Conservation (phyloP, 306 rosid species). For the Gastrolobium bilobum region DNA sequence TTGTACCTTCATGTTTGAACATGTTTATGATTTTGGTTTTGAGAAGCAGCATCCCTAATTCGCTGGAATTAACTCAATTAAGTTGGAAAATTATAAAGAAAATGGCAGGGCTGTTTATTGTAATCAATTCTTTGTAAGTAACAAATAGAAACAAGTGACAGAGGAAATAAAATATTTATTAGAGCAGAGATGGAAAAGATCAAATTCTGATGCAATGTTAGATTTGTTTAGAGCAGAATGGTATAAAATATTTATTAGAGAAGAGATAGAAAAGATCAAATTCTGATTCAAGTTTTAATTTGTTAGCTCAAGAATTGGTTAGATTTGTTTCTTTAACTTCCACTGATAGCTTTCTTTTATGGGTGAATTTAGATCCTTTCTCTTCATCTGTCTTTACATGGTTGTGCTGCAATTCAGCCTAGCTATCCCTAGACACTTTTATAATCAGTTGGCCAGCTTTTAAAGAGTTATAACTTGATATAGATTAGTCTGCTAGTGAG, state of each 20-base stretch:
- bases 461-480: constrained; percentile 3
- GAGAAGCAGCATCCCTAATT: constrained; percentile 27
- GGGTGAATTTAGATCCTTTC: too few relatives aligned
- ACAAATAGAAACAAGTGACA: not conserved
- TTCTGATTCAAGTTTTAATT: too few relatives aligned
- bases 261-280: too few relatives aligned
- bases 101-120: constrained; percentile 22
- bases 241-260: too few relatives aligned
- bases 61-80: not conserved
- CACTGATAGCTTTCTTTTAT: too few relatives aligned
- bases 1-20: constrained; percentile 30
- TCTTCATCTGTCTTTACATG: too few relatives aligned
- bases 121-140: constrained; percentile 12
- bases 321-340: too few relatives aligned
- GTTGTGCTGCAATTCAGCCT: not conserved
- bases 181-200: not conserved
- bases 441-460: not conserved
- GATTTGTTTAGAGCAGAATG: too few relatives aligned
- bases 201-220: not conserved
- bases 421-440: not conserved
- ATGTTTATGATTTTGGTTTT: constrained; percentile 17
- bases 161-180: not conserved
- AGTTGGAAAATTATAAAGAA: constrained; percentile 11
- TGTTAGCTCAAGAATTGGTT: not conserved
- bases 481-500: not conserved